Base-by-base conservation (phyloP, 2,329 filamentous ascomycete species). In the Mycocentrospora acerina region DNA sequence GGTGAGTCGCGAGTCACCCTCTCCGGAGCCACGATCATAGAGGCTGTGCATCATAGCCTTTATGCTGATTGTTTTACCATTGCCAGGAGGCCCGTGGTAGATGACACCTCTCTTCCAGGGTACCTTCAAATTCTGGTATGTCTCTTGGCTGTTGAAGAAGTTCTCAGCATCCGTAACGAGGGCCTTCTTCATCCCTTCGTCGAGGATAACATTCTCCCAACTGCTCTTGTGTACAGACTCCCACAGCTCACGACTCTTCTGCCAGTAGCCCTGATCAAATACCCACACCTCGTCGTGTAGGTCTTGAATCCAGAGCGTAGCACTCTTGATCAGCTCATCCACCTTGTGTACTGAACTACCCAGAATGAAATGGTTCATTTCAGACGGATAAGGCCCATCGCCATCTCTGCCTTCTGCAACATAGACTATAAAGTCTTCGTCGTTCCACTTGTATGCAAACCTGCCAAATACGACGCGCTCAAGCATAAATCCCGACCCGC, bases 101-200 rank as follows among this genome's bases (percentile, higher is more conserved):
- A 87, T 85, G 29, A 86, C 68, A 0, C 83, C 83, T 31, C 83
- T 70, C 72, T 88, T 87, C 83, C 84, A 88, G 0, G 84, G 82
- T 4, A 87, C 81, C 44, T 75, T 74, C 29, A 87, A 71, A 32
- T 75, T 69, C 4, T 70, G 57, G 55, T 87, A 88, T 2, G 78
- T 79, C 4, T 77, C 73, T 22, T 74, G 69, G 0, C 72, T 74
- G 34, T 79, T 71, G 58, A 83, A 88, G 67, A 88, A 88, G 30
- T 77, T 76, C 28, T 78, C 64, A 28, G 86, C 79, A 57, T 87
- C 83, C 4, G 76, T 71, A 32, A 83, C 78, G 36, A 88, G 73
- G 7, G 75, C 67, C 46, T 77, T 73, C 69, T 88, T 88, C 77
- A 84, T 84, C 8, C 69, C 68, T 18, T 76, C 67, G 18, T 85